These are phyloP conservation scores for Aureobasidium mangrovei DNA, from an alignment of 2,329 filamentous ascomycete genomes.

Conservation along the genomic window DNA sequence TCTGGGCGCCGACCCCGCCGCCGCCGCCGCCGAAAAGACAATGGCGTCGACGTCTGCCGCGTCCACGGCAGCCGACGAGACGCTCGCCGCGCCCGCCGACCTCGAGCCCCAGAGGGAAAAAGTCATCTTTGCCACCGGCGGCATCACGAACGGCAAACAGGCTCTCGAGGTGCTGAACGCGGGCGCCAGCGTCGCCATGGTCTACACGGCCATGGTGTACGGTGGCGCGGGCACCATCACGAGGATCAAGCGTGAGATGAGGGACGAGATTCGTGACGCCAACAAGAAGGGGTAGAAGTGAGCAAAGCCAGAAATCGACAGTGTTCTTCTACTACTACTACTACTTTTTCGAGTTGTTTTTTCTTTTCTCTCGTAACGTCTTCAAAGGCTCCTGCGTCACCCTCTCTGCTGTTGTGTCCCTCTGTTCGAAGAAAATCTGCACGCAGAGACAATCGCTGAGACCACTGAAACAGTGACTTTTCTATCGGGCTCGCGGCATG, in stretches of 20 bases:
- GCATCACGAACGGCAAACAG: conserved; percentile 81
- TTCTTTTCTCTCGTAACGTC: too few species aligned
- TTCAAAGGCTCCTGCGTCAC: too few species aligned
- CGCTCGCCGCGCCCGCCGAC: conserved; percentile 4
- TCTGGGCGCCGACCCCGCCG: not conserved
- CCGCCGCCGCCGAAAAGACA: not conserved
- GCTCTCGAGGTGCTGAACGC: conserved; percentile 75
- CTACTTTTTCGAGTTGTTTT: too few species aligned
- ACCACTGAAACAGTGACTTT: too few species aligned
- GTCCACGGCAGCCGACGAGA: not conserved
- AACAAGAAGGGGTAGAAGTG: not conserved
- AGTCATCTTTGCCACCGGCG: conserved; percentile 87
- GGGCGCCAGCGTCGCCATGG: conserved; percentile 81
- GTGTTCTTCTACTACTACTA: too few species aligned
- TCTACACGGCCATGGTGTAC: conserved; percentile 67
- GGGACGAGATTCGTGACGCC: conserved; percentile 29
- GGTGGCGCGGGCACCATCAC: conserved; percentile 54
- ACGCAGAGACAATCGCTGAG: too few species aligned
- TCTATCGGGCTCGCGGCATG: too few species aligned
- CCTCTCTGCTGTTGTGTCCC: too few species aligned
- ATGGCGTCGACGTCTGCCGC: not conserved
- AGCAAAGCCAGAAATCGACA: too few species aligned
- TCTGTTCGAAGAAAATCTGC: too few species aligned
- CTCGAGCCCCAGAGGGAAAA: conserved; percentile 44
- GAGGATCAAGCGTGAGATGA: conserved; percentile 43